phyloP scores from a whole-genome alignment of 345 rosid species.

The Boechera retrofracta region DNA sequence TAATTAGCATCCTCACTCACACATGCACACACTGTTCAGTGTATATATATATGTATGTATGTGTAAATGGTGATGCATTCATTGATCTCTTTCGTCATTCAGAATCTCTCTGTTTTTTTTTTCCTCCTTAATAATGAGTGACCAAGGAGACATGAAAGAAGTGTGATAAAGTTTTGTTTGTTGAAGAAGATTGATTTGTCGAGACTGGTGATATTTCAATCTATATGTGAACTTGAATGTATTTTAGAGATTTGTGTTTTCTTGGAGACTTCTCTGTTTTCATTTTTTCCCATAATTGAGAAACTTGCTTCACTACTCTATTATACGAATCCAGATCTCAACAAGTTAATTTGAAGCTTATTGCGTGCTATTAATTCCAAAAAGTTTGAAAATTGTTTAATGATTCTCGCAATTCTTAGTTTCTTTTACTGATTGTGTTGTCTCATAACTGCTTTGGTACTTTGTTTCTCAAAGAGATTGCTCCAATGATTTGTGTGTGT shows the following conservation, averaged over 20 bases:
- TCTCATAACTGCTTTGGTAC: neutral
- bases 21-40: constrained; percentile 32
- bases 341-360: neutral
- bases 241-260: neutral
- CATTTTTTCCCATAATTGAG: neutral
- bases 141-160: constrained; percentile 35
- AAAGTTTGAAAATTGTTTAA: neutral
- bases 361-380: neutral
- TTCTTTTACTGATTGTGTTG: neutral
- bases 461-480: neutral
- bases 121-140: constrained; percentile 24
- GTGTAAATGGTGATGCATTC: constrained; percentile 35
- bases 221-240: neutral
- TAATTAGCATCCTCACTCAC: constrained; percentile 34
- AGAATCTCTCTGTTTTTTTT: constrained; percentile 12
- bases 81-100: constrained; percentile 39
- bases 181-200: constrained; percentile 26
- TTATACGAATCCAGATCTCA: neutral
- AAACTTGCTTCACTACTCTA: neutral
- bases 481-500: neutral
- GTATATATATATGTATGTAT: neutral
- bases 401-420: neutral
- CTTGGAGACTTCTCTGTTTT: neutral
- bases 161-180: constrained; percentile 40
- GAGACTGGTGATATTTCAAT: constrained; percentile 1